Conservation (phyloP, 257 asterid genomes). For the Apocynum venetum region DNA sequence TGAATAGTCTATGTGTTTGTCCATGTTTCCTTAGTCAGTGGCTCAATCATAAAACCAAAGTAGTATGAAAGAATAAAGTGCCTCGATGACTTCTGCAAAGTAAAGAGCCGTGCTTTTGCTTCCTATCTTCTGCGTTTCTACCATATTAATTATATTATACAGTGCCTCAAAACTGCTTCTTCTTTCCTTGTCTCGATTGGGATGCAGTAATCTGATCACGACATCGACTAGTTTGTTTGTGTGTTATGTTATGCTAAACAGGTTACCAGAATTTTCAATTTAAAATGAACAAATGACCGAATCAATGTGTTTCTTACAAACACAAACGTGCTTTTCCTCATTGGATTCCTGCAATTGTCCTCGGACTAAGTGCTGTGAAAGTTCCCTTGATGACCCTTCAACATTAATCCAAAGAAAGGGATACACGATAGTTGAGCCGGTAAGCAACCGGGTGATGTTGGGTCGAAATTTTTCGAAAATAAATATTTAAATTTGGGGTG, state of each 20-base stretch:
- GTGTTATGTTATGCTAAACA: background rate
- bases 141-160: background rate
- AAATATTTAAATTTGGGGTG: too few species aligned
- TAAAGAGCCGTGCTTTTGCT: background rate
- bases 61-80: too few species aligned
- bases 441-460: too few species aligned
- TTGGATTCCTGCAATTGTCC: background rate
- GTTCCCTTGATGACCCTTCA: conserved; percentile 9
- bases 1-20: too few species aligned
- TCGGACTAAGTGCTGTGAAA: background rate
- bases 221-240: background rate
- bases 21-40: too few species aligned
- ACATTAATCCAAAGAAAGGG: background rate
- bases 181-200: background rate
- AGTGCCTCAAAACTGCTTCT: background rate
- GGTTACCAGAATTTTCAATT: background rate
- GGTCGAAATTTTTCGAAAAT: too few species aligned
- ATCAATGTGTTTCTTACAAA: background rate
- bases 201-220: background rate
- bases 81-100: background rate
- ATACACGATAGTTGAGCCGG: background rate
- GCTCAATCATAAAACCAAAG: too few species aligned
- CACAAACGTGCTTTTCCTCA: background rate
- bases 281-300: background rate
- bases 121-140: background rate